Evolutionary conservation across 2,329 filamentous ascomycete genomes (phyloP).

Genomic region (Monilinia vaccinii-corymbosi): DNA sequence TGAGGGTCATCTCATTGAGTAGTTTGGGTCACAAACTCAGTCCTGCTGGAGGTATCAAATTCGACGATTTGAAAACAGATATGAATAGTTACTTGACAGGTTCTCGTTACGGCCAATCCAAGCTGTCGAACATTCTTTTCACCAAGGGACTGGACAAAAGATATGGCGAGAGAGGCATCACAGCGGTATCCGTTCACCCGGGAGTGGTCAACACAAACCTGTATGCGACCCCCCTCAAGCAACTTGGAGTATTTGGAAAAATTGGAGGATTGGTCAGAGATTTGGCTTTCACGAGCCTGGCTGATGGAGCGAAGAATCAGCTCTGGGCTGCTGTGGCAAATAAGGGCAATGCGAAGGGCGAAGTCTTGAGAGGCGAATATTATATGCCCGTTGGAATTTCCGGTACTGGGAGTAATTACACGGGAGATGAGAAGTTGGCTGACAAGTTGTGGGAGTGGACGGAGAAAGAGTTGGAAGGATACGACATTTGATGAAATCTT

Average conservation of each 20-base stretch:
- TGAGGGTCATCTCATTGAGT: conserved; percentile 8
- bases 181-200: conserved; percentile 33
- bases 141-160: conserved; percentile 32
- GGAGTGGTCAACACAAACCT: conserved; percentile 25
- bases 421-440: conserved; percentile 26
- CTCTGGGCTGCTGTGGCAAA: conserved; percentile 32
- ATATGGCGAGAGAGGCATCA: conserved; percentile 30
- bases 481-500: neutral
- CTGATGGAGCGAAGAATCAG: conserved; percentile 33
- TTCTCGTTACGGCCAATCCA: conserved; percentile 36
- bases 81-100: conserved; percentile 1
- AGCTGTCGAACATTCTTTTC: conserved; percentile 40
- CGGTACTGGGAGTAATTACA: conserved; percentile 18
- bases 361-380: conserved; percentile 28
- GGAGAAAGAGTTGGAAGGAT: conserved; percentile 23
- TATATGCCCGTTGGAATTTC: conserved; percentile 33
- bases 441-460: conserved; percentile 31
- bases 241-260: conserved; percentile 1
- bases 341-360: conserved; percentile 17
- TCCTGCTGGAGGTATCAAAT: conserved; percentile 22
- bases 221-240: neutral
- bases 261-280: neutral
- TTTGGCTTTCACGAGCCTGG: conserved; percentile 3
- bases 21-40: conserved; percentile 4
- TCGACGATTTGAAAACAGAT: conserved; percentile 16